These are phyloP conservation scores for Rhodotorula glutinis DNA, from an alignment of 1,284 basidiomycete species.

Conservation along the genomic window DNA sequence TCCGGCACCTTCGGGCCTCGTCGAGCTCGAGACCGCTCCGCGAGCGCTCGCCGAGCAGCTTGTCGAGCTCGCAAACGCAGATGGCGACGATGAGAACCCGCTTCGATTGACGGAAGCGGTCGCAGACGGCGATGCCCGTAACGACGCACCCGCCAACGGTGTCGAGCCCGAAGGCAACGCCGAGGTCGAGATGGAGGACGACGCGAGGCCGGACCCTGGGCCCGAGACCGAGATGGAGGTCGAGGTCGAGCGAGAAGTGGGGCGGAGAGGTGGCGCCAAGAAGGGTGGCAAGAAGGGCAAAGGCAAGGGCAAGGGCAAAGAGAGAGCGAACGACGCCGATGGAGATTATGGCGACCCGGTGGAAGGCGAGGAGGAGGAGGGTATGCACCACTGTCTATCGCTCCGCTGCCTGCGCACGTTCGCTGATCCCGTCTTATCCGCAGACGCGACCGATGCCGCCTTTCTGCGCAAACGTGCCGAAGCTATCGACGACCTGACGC, in stretches of 20 bases:
- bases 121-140: too few relatives aligned
- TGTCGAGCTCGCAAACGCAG: conserved; percentile 4
- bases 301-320: conserved; percentile 28
- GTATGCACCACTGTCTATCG: not conserved
- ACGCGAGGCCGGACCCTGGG: not conserved
- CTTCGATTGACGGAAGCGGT: not conserved
- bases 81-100: not conserved
- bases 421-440: not conserved
- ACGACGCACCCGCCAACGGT: not conserved
- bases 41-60: conserved; percentile 20
- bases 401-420: not conserved
- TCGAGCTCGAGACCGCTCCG: conserved; percentile 25
- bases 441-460: conserved; percentile 30
- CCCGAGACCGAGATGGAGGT: not conserved
- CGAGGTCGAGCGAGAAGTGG: conserved; percentile 18
- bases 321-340: conserved; percentile 13
- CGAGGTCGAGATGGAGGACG: too few relatives aligned
- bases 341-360: conserved; percentile 2
- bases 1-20: conserved; percentile 16
- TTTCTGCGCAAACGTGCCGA: conserved; percentile 45
- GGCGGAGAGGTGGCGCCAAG: conserved; percentile 11
- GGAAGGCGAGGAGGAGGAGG: conserved; percentile 34
- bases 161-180: not conserved
- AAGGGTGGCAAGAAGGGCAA: conserved; percentile 10
- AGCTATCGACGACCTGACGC: conserved; percentile 55